phyloP scores from a whole-genome alignment of 2,329 filamentous ascomycete genomes.

The Aspergillus sp. region DNA sequence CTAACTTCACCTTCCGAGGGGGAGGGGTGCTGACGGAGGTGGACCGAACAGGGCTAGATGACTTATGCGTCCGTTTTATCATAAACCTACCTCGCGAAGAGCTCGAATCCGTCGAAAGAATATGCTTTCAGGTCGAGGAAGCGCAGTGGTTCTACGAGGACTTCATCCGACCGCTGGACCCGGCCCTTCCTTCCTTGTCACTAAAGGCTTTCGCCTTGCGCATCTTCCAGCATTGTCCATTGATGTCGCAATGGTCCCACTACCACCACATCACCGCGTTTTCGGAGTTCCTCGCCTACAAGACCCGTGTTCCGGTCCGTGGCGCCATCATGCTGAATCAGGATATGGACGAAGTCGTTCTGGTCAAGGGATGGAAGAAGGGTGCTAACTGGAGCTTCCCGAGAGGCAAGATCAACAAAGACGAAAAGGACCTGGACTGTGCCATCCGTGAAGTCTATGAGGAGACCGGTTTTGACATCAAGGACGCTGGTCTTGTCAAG shows the following conservation, averaged over 20 bases:
- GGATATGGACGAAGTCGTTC: conserved; percentile 83
- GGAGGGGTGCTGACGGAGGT: conserved; percentile 14
- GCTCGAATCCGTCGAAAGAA: conserved; percentile 77
- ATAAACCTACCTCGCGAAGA: conserved; percentile 93
- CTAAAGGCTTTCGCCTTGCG: conserved; percentile 77
- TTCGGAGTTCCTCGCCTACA: conserved; percentile 87
- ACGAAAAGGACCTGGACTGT: conserved; percentile 87
- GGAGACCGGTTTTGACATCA: conserved; percentile 84
- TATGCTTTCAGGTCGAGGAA: conserved; percentile 98
- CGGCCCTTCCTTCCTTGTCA: conserved; percentile 72
- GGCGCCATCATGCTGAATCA: conserved; percentile 89
- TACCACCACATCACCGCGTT: conserved; percentile 75
- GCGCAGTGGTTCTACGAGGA: conserved; percentile 99
- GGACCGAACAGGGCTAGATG: conserved; percentile 68
- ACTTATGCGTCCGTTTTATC: conserved; percentile 94
- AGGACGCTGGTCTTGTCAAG: conserved; percentile 64
- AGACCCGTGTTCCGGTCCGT: conserved; percentile 84
- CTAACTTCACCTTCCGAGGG: background rate
- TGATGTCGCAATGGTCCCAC: conserved; percentile 70
- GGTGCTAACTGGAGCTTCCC: conserved; percentile 94
- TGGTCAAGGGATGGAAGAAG: conserved; percentile 98
- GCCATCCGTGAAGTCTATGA: conserved; percentile 91
- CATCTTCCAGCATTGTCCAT: conserved; percentile 89
- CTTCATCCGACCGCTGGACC: conserved; percentile 86
- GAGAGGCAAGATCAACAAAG: conserved; percentile 94